Percentiles rank a stretch among this genome's conserved stretches.
Conservation (phyloP, 805 yeast species). For the Saturnispora hagleri region DNA sequence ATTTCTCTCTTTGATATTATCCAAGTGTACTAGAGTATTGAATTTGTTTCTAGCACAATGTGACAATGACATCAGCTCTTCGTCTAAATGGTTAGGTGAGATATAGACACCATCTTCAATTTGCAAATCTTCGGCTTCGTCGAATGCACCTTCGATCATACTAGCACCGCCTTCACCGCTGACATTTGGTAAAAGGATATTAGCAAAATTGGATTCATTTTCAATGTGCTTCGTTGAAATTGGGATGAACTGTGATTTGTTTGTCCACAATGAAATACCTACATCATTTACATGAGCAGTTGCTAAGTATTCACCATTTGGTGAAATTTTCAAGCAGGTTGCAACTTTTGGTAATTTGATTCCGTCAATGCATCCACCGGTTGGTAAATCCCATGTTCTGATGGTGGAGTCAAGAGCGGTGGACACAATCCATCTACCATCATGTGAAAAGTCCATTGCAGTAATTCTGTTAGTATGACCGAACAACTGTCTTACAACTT, state of each 20-base stretch:
- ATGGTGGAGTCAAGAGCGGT: conserved; percentile 78
- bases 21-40: conserved; percentile 71
- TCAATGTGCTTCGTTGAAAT: conserved; percentile 68
- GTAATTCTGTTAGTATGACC: conserved; percentile 91
- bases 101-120: conserved; percentile 31
- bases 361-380: conserved; percentile 96
- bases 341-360: conserved; percentile 70
- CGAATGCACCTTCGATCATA: conserved; percentile 70
- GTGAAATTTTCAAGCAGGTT: conserved; percentile 71
- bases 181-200: conserved; percentile 58
- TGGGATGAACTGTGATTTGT: conserved; percentile 73
- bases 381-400: conserved; percentile 95
- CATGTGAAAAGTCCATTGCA: conserved; percentile 81
- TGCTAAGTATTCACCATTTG: conserved; percentile 82
- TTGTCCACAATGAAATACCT: conserved; percentile 90
- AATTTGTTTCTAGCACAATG: conserved; percentile 70
- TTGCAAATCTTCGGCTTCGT: conserved; percentile 27
- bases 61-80: conserved; percentile 62
- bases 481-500: conserved; percentile 73
- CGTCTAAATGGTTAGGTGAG: conserved; percentile 54
- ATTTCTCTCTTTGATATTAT: conserved; percentile 74
- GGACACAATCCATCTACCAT: conserved; percentile 90
- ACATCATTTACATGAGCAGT: conserved; percentile 86
- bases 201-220: conserved; percentile 63
- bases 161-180: conserved; percentile 71